phyloP scores from a whole-genome alignment of 164 flowering plant genomes.

The Cinnamomum micranthum region DNA sequence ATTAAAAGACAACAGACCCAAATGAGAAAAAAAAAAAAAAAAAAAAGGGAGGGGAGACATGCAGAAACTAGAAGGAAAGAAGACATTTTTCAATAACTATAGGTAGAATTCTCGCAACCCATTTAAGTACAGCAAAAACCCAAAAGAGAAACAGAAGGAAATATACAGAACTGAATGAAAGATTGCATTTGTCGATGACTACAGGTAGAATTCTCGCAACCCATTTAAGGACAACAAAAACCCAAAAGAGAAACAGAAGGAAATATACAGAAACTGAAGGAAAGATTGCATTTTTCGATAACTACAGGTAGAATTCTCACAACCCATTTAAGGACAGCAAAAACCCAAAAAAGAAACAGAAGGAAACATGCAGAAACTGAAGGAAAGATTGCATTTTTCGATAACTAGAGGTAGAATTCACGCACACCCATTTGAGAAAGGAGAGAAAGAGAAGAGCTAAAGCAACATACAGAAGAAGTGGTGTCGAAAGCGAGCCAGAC shows the following conservation, averaged over 20 bases:
- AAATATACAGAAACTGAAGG: background rate
- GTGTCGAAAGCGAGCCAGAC: slow-evolving; percentile 97
- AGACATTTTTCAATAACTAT: background rate
- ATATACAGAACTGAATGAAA: background rate
- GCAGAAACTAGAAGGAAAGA: too few species aligned
- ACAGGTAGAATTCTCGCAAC: too few species aligned
- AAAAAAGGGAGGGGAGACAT: too few species aligned
- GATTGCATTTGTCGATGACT: background rate
- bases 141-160: background rate
- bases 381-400: background rate
- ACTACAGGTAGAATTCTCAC: too few species aligned
- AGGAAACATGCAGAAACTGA: background rate
- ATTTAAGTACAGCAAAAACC: background rate
- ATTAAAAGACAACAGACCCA: too few species aligned
- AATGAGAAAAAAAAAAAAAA: too few species aligned
- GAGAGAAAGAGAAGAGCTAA: background rate
- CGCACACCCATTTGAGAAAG: background rate
- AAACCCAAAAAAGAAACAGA: background rate
- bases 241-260: background rate
- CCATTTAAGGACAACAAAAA: background rate
- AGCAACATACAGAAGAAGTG: slow-evolving; percentile 43
- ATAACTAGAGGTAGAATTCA: background rate
- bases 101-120: too few species aligned
- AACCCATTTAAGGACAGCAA: background rate
- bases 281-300: too few species aligned